A percentile compares a stretch with the other conserved stretches of the same genome.
phyloP scores from a whole-genome alignment of 1,284 basidiomycete genomes.

The Pholiota adiposa region DNA sequence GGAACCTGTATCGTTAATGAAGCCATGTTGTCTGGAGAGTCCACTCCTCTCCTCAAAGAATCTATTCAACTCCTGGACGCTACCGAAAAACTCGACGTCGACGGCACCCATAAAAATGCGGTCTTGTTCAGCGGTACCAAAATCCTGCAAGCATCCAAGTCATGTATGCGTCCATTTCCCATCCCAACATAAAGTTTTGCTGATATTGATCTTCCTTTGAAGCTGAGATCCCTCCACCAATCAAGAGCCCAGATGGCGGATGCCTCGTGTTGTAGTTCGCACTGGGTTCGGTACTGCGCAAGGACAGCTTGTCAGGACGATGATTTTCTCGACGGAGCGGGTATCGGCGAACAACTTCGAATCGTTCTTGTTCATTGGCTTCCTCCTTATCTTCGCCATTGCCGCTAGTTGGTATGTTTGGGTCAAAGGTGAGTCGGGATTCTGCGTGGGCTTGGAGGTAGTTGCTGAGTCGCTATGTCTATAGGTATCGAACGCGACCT shows the following conservation, averaged over 20 bases:
- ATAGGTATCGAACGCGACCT: slow-evolving; percentile 85
- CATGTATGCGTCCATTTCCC: slow-evolving; percentile 36
- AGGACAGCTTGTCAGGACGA: slow-evolving; percentile 93
- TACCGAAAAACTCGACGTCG: slow-evolving; percentile 79
- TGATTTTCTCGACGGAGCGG: slow-evolving; percentile 96
- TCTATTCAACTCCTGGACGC: slow-evolving; percentile 85
- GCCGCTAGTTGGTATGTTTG: slow-evolving; percentile 97
- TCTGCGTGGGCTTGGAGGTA: not conserved
- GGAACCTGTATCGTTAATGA: slow-evolving; percentile 96
- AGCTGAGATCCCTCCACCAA: slow-evolving; percentile 47
- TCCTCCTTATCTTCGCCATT: slow-evolving; percentile 94
- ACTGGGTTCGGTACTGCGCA: slow-evolving; percentile 98
- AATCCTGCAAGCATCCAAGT: slow-evolving; percentile 80
- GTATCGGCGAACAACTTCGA: slow-evolving; percentile 94
- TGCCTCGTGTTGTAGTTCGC: slow-evolving; percentile 87
- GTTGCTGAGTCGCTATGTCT: not conserved
- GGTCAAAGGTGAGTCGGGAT: slow-evolving; percentile 71
- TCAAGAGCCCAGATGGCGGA: slow-evolving; percentile 84
- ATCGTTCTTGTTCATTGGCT: slow-evolving; percentile 94
- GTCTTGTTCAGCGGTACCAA: slow-evolving; percentile 95
- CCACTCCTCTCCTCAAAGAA: slow-evolving; percentile 93
- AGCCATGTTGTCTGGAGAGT: slow-evolving; percentile 97
- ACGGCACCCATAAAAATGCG: slow-evolving; percentile 85
- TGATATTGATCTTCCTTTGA: not conserved
- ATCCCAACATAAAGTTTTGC: not conserved